A percentile compares a stretch with the other conserved stretches of the same genome.
Evolutionary conservation across 192 early-diverging fungal genomes (phyloP).

Genomic region (Podila epicladia): DNA sequence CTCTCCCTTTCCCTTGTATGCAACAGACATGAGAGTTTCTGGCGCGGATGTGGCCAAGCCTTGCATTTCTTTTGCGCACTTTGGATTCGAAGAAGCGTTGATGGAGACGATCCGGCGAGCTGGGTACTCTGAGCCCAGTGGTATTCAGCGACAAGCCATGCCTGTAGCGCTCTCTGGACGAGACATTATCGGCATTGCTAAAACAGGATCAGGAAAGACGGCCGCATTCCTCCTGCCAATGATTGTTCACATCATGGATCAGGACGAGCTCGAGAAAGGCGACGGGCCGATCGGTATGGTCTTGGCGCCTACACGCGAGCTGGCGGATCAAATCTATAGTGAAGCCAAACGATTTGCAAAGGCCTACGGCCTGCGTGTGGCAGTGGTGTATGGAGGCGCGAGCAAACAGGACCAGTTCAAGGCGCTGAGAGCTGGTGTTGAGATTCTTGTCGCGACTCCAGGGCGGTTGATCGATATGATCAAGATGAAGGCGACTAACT

Average conservation of each 20-base stretch:
- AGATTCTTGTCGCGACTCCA: slow-evolving; percentile 87
- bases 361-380: slow-evolving; percentile 71
- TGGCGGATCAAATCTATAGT: slow-evolving; percentile 81
- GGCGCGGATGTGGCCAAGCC: slow-evolving; percentile 73
- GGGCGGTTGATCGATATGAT: slow-evolving; percentile 90
- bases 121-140: slow-evolving; percentile 77
- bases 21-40: slow-evolving; percentile 69
- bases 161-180: slow-evolving; percentile 81
- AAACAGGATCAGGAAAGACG: slow-evolving; percentile 90
- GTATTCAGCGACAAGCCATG: slow-evolving; percentile 82
- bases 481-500: slow-evolving; percentile 87
- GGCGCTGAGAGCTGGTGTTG: slow-evolving; percentile 74
- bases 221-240: slow-evolving; percentile 87
- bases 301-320: slow-evolving; percentile 81
- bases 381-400: slow-evolving; percentile 83
- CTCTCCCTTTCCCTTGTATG: background rate
- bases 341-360: slow-evolving; percentile 87
- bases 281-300: slow-evolving; percentile 87
- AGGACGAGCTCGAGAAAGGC: slow-evolving; percentile 72
- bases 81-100: slow-evolving; percentile 80
- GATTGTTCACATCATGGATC: slow-evolving; percentile 89
- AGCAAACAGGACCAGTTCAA: slow-evolving; percentile 88
- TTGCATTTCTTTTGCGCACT: slow-evolving; percentile 87
- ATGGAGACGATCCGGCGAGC: slow-evolving; percentile 67
- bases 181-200: slow-evolving; percentile 87